Evolutionary conservation across 495 filamentous ascomycete species (phyloP).

Genomic region (Aspergillus sparsus): DNA sequence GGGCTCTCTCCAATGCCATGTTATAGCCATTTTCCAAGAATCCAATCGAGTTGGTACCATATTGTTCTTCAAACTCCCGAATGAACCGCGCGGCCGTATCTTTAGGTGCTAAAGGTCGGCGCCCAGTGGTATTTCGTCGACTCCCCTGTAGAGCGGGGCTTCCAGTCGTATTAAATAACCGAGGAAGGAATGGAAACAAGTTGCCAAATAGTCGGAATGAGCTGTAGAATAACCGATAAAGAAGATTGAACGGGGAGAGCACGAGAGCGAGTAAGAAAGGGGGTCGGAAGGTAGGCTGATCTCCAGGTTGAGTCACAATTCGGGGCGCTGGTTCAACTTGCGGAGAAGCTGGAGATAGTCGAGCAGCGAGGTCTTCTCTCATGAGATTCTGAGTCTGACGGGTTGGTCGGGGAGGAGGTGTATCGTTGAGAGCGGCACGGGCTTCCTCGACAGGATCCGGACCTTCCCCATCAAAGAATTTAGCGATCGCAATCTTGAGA

Average conservation of each 20-base stretch:
- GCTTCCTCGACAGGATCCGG: constrained; percentile 80
- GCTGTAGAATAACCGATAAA: constrained; percentile 66
- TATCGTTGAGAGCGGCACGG: constrained; percentile 56
- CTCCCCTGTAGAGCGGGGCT: constrained; percentile 52
- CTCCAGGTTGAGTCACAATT: constrained; percentile 71
- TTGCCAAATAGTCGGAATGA: constrained; percentile 66
- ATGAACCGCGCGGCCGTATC: constrained; percentile 88
- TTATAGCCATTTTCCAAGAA: constrained; percentile 89
- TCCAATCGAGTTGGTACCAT: constrained; percentile 65
- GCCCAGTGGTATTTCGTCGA: constrained; percentile 64
- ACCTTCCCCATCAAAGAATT: constrained; percentile 96
- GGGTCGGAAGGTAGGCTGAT: constrained; percentile 62
- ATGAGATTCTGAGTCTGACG: constrained; percentile 55
- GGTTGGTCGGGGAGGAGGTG: constrained; percentile 56
- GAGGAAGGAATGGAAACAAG: constrained; percentile 82
- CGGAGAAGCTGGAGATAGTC: constrained; percentile 34
- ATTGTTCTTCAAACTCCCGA: constrained; percentile 92
- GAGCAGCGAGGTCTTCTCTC: constrained; percentile 62
- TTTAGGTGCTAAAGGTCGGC: constrained; percentile 72
- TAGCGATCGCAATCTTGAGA: constrained; percentile 82
- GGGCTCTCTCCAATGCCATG: constrained; percentile 82
- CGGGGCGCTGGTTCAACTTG: constrained; percentile 65
- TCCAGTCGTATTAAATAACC: constrained; percentile 55
- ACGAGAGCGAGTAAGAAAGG: constrained; percentile 74
- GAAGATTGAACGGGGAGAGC: constrained; percentile 77